These are phyloP conservation scores for Syncephalastrum monosporum DNA, from an alignment of 371 early-diverging fungal genomes.

Conservation along the genomic window DNA sequence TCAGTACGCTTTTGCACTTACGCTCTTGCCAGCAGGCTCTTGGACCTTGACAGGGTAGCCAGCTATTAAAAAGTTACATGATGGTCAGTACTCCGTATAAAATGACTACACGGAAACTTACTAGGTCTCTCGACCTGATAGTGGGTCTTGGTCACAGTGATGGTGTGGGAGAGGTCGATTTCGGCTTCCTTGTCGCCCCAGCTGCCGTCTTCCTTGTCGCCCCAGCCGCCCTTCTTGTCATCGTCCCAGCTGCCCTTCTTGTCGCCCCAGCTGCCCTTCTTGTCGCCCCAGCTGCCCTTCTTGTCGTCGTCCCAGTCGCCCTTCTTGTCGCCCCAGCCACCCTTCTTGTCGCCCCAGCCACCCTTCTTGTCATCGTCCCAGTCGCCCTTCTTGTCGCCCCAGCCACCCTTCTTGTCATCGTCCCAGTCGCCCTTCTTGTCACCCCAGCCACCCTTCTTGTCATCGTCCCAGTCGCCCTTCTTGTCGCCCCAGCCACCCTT, in stretches of 20 bases:
- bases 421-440: conserved; percentile 10
- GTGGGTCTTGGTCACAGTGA: conserved; percentile 32
- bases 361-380: conserved; percentile 3
- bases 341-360: conserved; percentile 4
- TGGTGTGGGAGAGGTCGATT: conserved; percentile 27
- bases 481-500: background rate
- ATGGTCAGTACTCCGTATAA: no score
- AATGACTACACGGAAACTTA: conserved; percentile 4
- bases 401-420: background rate
- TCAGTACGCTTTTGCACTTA: no score
- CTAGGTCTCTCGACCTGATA: conserved; percentile 20
- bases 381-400: conserved; percentile 7
- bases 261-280: background rate
- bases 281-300: background rate
- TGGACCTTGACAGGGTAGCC: no score
- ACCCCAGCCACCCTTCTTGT: no score
- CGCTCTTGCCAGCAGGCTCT: no score
- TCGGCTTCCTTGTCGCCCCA: conserved; percentile 1
- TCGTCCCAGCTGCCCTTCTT: conserved; percentile 1
- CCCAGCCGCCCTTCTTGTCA: background rate
- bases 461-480: background rate
- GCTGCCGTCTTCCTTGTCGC: background rate
- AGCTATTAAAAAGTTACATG: no score
- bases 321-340: conserved; percentile 2
- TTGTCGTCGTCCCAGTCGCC: background rate